Base-by-base conservation (phyloP, 139 green algal species). In the Spirogloea muscicola region DNA sequence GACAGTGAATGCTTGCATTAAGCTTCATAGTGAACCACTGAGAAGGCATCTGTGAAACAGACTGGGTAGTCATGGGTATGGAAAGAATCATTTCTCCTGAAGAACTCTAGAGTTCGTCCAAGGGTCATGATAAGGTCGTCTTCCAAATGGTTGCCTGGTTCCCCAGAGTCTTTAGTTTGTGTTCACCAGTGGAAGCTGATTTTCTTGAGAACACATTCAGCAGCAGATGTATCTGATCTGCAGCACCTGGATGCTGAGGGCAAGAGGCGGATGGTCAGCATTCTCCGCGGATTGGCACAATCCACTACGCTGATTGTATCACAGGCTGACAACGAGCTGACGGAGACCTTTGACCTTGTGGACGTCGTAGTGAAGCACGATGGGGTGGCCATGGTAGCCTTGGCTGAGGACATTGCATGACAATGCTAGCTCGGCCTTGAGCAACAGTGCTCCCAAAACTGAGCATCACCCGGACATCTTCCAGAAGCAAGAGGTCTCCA, bases 161-260 rank as follows among this genome's bases (percentile, higher is more conserved):
- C n/a, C n/a, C n/a, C n/a, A n/a, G n/a, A n/a, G 16, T 16, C n/a
- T 38, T 31, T 41, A 31, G 21, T 18, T 27, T n/a, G n/a, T 64
- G 55, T 31, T 64, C 25, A 6, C 25, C 27, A 18, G 25, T 64
- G 13, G 7, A 27, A 42, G 18, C 41, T 33, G 25, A 27, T n/a
- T 65, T 42, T 5, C 3, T 9, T 61, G 51, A 25, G 29, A 10
- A 10, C 51, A 61, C 21, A 10, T 16, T 9, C 13, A 16, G 21
- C 33, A 6, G 6, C 16, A 27, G 10, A 9, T 61, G 10, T 61
- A 9, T 61, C 6, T 34, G 6, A 16, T 25, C 18, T 48, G 36
- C 72, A 80, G 72, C 72, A 80, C 49, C 38, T 80, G 65, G 72
- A 80, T 27, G 34, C 31, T 9, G 64, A 77, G 49, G 72, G 72